phyloP scores from a whole-genome alignment of 805 yeast genomes.

The Candida saitoana region DNA sequence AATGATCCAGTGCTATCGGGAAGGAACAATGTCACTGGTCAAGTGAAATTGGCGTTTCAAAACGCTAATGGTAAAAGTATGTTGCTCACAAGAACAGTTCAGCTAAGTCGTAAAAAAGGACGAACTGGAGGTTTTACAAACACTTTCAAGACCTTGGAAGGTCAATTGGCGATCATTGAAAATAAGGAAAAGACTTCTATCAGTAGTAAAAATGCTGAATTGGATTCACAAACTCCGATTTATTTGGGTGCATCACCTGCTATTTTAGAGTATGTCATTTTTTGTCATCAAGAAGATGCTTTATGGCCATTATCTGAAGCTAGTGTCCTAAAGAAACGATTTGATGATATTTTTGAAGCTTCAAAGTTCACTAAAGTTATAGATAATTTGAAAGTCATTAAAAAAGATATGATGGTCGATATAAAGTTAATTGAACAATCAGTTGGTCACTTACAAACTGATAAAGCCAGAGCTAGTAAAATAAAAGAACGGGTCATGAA shows the following conservation, averaged over 20 bases:
- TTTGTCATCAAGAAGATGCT: constrained; percentile 97
- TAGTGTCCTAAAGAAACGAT: constrained; percentile 77
- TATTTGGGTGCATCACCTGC: constrained; percentile 86
- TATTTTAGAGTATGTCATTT: constrained; percentile 84
- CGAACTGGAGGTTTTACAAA: constrained; percentile 17
- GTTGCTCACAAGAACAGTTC: constrained; percentile 85
- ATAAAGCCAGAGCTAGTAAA: constrained; percentile 65
- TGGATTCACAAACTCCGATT: constrained; percentile 76
- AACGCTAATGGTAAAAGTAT: constrained; percentile 69
- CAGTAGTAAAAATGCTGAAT: constrained; percentile 77
- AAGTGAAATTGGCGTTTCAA: constrained; percentile 81
- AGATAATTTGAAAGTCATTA: constrained; percentile 68
- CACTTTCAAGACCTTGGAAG: constrained; percentile 88
- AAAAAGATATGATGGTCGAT: constrained; percentile 74
- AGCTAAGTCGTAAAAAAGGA: constrained; percentile 55
- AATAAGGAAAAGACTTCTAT: constrained; percentile 69
- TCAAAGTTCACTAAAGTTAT: constrained; percentile 87
- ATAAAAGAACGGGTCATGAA: constrained; percentile 46
- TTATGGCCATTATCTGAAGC: constrained; percentile 97
- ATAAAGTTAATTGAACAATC: constrained; percentile 73
- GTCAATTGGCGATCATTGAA: constrained; percentile 68
- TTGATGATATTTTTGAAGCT: constrained; percentile 96
- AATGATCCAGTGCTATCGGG: constrained; percentile 85
- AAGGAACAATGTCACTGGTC: constrained; percentile 78
- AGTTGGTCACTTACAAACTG: constrained; percentile 71